Evolutionary conservation across 2,329 filamentous ascomycete genomes (phyloP).

Genomic region (Cladosporium sp.): DNA sequence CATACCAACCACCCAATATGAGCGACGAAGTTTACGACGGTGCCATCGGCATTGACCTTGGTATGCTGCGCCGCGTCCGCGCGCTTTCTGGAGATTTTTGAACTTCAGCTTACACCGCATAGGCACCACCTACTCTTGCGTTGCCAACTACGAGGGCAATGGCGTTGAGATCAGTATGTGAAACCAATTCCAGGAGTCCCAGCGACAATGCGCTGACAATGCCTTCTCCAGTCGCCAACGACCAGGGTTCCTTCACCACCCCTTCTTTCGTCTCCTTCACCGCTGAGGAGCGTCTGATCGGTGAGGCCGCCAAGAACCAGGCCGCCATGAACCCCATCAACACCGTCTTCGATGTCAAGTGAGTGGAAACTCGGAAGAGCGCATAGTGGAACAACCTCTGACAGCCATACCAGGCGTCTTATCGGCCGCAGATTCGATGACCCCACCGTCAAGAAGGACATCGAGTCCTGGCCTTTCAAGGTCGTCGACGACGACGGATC

Average conservation of each 20-base stretch:
- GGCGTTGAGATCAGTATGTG: constrained; percentile 96
- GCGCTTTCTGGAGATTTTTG: not conserved
- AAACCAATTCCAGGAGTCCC: not conserved
- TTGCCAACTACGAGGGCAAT: constrained; percentile 98
- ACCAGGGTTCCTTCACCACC: constrained; percentile 98
- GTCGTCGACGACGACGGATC: constrained; percentile 84
- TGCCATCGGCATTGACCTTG: constrained; percentile 99
- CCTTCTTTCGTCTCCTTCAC: constrained; percentile 99
- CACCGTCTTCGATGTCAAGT: constrained; percentile 98
- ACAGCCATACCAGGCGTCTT: constrained; percentile 69
- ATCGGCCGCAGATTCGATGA: constrained; percentile 96
- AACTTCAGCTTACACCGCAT: constrained; percentile 32
- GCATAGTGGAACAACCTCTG: constrained; percentile 28
- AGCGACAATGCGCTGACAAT: constrained; percentile 19
- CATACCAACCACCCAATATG: constrained; percentile 60
- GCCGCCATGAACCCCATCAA: constrained; percentile 98
- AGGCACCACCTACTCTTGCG: constrained; percentile 99
- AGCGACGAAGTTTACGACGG: constrained; percentile 98
- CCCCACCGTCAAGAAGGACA: constrained; percentile 96
- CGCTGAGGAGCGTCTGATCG: constrained; percentile 96
- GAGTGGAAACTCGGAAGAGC: constrained; percentile 23
- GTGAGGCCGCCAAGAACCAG: constrained; percentile 99
- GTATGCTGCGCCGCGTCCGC: constrained; percentile 56
- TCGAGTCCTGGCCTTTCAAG: constrained; percentile 99
- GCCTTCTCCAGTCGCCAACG: constrained; percentile 73